Evolutionary conservation across 169 alveolate genomes (phyloP), one percentile per base, ranked within the genome.

Genomic region (Fabrea salina): DNA sequence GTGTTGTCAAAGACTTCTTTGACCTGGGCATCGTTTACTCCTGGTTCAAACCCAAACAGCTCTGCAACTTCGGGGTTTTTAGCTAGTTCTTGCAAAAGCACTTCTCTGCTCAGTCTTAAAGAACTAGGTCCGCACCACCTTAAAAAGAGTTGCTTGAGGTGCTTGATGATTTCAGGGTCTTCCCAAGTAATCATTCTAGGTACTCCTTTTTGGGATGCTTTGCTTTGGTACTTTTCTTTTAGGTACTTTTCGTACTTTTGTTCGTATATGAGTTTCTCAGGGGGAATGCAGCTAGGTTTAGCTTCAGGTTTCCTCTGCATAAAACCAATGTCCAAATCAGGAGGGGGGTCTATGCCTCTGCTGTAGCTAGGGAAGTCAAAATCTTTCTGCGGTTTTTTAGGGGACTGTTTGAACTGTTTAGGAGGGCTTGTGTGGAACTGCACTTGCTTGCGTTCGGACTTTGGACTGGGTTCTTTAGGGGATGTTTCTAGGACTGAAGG

Each of bases 311-410:
- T 33, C 22, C 59, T 27, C 19, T 22, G 27, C 75, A 64, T 64
- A 35, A 22, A 64, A 41, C 75, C 75, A 33, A 64, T 19, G 6
- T 64, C 75, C 5, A 64, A 19, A 30, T 64, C 75, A 19, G 75
- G 75, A 4, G 57, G 27, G 16, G 75, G 75, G 57, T 64, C 75
- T 3, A 64, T 35, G 19, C 75, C 75, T 35, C 75, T 3, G 54
- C 75, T 56, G 30, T 64, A 64, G n/a, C 57, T 35, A 16, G 75
- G 75, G 50, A 37, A 64, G n/a, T 64, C 75, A 32, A 40, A 51
- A n/a, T n/a, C n/a, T n/a, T n/a, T n/a, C n/a, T n/a, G n/a, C n/a
- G n/a, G n/a, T n/a, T n/a, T n/a, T n/a, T n/a, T n/a, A n/a, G n/a
- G n/a, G n/a, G n/a, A n/a, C n/a, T n/a, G n/a, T n/a, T n/a, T n/a